Base-by-base conservation (phyloP, 345 rosid genomes). In the Dovyalis caffra region DNA sequence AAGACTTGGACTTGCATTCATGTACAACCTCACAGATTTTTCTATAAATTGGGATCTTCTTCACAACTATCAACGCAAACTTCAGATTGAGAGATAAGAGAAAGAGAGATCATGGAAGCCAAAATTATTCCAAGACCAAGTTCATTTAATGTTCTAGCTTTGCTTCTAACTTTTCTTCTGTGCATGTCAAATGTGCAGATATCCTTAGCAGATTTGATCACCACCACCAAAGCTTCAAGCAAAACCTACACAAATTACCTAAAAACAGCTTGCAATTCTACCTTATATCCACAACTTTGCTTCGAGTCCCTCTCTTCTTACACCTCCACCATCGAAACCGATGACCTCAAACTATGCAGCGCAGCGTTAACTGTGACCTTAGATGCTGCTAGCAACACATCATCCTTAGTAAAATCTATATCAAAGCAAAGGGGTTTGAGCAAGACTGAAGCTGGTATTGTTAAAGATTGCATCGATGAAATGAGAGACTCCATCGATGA, bases 211-310 rank as follows among this genome's bases (percentile, higher is more conserved):
- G 57, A 82, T 53, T 16, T n/a, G n/a, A n/a, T 84, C 66, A 8
- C 84, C 49, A 10, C 82, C 9, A 56, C 83, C n/a, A 64, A 71
- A 25, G 26, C 56, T 4, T 34, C 61, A 5, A 37, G 29, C 63
- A 64, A 80, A 6, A 62, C 74, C 28, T 88, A 85, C 91, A 83
- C 53, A 56, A 82, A 68, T 6, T 91, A 76, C 82, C 80, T 91
- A 11, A 79, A 81, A 69, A 85, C 77, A 15, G 86, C 88, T 2
- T 91, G 97, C 83, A 78, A 77, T 20, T 74, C 90, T 5, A 87
- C 97, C 51, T 78, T 83, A 29, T 85, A 83, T 68, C 91, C 97
- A 2, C 45, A 57, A 6, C 79, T 83, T 45, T 93, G 98, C 86
- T 83, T 85, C 87, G 74, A 64, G 49, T 75, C 79, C 16, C 91